phyloP scores from a whole-genome alignment of 306 rosid species.

The Cucurbita pepo region DNA sequence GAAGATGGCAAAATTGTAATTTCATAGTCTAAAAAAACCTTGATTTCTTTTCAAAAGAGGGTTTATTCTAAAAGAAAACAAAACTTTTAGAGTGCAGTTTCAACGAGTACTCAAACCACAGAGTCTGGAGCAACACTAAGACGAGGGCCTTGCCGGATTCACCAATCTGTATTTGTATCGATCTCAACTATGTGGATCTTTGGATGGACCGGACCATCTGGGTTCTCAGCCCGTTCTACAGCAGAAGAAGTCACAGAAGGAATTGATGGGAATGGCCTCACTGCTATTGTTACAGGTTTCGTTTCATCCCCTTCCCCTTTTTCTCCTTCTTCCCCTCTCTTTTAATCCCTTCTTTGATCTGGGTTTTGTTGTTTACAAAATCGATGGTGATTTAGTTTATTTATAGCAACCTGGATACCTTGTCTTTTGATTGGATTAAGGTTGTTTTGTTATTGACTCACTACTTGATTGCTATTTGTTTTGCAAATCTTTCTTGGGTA shows the following conservation, averaged over 20 bases:
- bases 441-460: background rate
- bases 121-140: too few relatives aligned
- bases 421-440: background rate
- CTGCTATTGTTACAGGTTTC: slow-evolving; percentile 40
- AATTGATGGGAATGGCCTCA: slow-evolving; percentile 36
- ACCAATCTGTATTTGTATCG: background rate
- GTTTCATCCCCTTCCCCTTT: background rate
- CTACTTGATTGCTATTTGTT: background rate
- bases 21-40: too few relatives aligned
- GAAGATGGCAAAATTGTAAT: too few relatives aligned
- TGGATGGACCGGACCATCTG: slow-evolving; percentile 41
- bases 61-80: too few relatives aligned
- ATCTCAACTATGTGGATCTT: slow-evolving; percentile 29
- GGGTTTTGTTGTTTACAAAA: background rate
- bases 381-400: background rate
- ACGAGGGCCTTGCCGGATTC: background rate
- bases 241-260: slow-evolving; percentile 39
- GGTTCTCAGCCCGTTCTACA: slow-evolving; percentile 34
- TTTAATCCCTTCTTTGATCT: background rate
- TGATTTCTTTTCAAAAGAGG: too few relatives aligned
- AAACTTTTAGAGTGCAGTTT: too few relatives aligned
- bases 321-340: background rate
- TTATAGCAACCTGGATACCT: background rate
- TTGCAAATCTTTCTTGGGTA: background rate
- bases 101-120: too few relatives aligned